Evolutionary conservation across 202 grass and related monocot species (phyloP), one percentile per base, ranked within the genome.

Genomic region (Hordeum pubiflorum): DNA sequence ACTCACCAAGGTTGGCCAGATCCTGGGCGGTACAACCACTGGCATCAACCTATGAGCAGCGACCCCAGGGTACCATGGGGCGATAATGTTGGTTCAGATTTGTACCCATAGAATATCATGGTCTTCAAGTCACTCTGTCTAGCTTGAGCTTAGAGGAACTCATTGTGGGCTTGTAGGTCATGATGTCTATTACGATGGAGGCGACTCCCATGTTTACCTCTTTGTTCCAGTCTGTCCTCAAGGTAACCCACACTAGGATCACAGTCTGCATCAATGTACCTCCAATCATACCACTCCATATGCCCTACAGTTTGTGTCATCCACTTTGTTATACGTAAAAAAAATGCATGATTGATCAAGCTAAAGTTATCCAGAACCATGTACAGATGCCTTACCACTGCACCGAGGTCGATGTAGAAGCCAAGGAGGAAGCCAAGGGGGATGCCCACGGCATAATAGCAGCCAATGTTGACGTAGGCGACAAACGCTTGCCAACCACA

Each of bases 401-500:
- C 86, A 13, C 86, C 88, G 0, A 92, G 73, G 1, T 88, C 73
- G 69, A 92, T 89, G 24, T 81, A 59, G 22, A 97, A 97, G 4
- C 93, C 93, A 1, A 92, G 93, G 33, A 97, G 62, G 46, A 33
- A 81, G 10, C 93, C 93, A 41, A 96, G 87, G 21, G 90, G 90
- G 2, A 96, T 79, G 14, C 92, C 92, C 0, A 95, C 63, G n/a
- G 90, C 62, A n/a, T 95, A 92, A 77, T 95, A 95, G 66, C 89
- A 92, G 8, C 87, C 83, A 27, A 96, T 79, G 82, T 96, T 96
- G 5, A 96, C 88, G 14, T 92, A 96, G 33, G 93, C 88, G 18
- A 97, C 88, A 37, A 97, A 89, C 20, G 84, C 74, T 91, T 92
- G 93, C 90, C 93, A 97, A 34, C 93, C 93, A 89, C 86, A 97